Percentiles rank a stretch among this genome's conserved stretches.
phyloP scores from a whole-genome alignment of 78 protist genomes.

The Blattamonas nauphoetae region DNA sequence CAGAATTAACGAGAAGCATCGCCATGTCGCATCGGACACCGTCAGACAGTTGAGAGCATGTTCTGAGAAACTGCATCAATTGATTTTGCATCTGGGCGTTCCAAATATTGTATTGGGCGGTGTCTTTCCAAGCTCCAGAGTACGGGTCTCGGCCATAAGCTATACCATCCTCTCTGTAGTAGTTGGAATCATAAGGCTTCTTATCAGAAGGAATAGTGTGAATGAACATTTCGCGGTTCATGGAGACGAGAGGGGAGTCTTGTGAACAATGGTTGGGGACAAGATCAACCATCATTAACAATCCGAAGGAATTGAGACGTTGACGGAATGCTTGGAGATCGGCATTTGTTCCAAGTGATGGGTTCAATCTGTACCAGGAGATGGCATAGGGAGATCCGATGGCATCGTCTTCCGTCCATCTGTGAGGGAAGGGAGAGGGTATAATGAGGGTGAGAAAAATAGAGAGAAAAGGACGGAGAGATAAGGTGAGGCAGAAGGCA shows the following conservation, averaged over 20 bases:
- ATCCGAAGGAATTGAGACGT: background rate
- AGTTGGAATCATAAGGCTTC: slow-evolving; percentile 15
- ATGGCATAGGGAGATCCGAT: slow-evolving; percentile 80
- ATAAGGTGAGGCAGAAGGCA: no score
- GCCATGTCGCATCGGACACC: slow-evolving; percentile 81
- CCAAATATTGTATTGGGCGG: slow-evolving; percentile 70
- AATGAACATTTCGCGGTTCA: background rate
- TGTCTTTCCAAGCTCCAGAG: slow-evolving; percentile 31
- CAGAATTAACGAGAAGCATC: slow-evolving; percentile 50
- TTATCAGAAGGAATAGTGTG: background rate
- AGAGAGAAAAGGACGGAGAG: slow-evolving; percentile 46
- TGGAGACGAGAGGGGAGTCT: slow-evolving; percentile 31
- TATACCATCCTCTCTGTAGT: slow-evolving; percentile 49
- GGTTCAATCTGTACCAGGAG: slow-evolving; percentile 45
- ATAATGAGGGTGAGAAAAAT: slow-evolving; percentile 39
- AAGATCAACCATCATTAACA: slow-evolving; percentile 59
- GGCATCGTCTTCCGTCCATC: slow-evolving; percentile 44
- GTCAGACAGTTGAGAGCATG: slow-evolving; percentile 29
- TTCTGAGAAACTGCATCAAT: background rate
- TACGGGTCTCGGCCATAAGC: slow-evolving; percentile 56
- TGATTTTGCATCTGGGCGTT: slow-evolving; percentile 14
- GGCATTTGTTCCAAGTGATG: slow-evolving; percentile 40
- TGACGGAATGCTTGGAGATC: slow-evolving; percentile 33
- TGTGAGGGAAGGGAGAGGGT: background rate
- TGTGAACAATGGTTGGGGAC: slow-evolving; percentile 77